Base-by-base conservation (phyloP, 768 basidiomycete species). In the Suillus bovinus region DNA sequence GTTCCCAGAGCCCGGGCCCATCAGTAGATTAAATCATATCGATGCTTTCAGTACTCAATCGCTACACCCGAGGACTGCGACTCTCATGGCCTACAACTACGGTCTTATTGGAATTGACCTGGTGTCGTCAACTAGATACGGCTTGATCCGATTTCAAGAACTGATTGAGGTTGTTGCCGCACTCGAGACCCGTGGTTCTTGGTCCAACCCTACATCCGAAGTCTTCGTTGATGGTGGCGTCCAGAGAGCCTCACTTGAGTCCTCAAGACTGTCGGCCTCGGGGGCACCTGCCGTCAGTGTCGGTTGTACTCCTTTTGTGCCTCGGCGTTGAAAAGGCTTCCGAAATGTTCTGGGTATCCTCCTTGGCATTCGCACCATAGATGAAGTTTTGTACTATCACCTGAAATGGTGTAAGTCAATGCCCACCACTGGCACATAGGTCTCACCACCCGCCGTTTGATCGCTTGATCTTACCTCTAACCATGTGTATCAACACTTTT, bases 181-280 rank as follows among this genome's bases (percentile, higher is more conserved):
- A 63, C 82, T 99, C 24, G 84, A 84, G 71, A 80, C 81, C 61
- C 83, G 90, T 16, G 86, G 89, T 2, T 75, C 92, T 42, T 92
- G 93, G 75, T 91, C 93, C 2, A 91, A 93, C 58, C 82, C 84
- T 58, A 83, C 80, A 59, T 93, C 99, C 78, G 88, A 94, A 70
- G 79, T 99, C 36, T 93, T 90, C 69, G 84, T 94, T 14, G 96
- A 99, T 69, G 96, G 96, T n/a, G 97, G 96, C 60, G 93, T 98
- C 9, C 83, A 95, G 55, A 81, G 95, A 41, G 94, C 95, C 1
- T 93, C 90, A 96, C 72, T n/a, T n/a, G n/a, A n/a, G 89, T 95
- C 3, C 77, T 96, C 61, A 96, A 96, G 70, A 94, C 93, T 3
- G 71, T 95, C 55, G 93, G 93, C 0, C 79, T 96, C 16, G 94